Conservation (phyloP, 2,329 filamentous ascomycete genomes). For the Beauveria australis region DNA sequence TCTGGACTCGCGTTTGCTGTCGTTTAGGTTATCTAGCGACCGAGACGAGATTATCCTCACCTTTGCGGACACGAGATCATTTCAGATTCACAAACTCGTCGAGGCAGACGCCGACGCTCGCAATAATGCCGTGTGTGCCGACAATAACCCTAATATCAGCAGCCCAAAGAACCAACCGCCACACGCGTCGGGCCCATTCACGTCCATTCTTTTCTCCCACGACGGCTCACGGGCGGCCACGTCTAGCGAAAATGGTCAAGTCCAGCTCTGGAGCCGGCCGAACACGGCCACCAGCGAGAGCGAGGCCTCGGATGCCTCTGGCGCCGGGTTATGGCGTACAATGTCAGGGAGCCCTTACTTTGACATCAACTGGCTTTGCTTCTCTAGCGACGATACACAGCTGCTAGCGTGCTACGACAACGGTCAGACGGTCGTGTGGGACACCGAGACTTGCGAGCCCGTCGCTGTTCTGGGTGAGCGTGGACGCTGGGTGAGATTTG, state of each 20-base stretch:
- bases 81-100: neutral
- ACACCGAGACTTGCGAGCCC: neutral
- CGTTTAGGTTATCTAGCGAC: neutral
- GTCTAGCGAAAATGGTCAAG: neutral
- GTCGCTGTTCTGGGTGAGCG: neutral
- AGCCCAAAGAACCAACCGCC: neutral
- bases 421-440: neutral
- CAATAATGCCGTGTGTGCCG: neutral
- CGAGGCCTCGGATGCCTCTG: neutral
- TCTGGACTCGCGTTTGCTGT: neutral
- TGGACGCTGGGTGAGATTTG: neutral
- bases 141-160: neutral
- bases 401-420: neutral
- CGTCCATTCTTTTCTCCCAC: neutral
- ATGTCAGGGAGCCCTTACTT: neutral
- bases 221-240: neutral
- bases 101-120: neutral
- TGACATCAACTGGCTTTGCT: neutral
- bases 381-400: neutral
- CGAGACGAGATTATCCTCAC: neutral
- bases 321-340: neutral
- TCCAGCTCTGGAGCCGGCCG: neutral
- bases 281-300: neutral
- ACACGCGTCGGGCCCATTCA: neutral
- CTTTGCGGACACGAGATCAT: neutral